These are phyloP conservation scores for Pachysandra terminalis DNA, from an alignment of 164 flowering plant species.

Conservation along the genomic window DNA sequence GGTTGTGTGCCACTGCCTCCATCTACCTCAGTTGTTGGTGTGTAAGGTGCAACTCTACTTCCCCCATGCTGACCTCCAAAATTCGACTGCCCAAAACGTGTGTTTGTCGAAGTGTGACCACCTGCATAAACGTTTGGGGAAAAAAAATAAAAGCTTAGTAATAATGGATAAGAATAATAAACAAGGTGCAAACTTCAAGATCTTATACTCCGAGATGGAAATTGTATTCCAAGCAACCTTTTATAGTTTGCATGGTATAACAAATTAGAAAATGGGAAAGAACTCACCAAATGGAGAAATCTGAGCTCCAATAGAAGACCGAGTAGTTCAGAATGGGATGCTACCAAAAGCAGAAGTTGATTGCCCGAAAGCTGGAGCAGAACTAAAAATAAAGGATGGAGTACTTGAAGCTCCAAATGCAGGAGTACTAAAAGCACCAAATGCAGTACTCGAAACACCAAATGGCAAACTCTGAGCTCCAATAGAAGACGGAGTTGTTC, in stretches of 20 bases:
- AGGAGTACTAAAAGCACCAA: constrained; percentile 44
- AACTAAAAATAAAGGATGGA: constrained; percentile 49
- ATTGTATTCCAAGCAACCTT: neutral
- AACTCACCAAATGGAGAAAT: constrained; percentile 60
- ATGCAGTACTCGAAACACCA: constrained; percentile 41
- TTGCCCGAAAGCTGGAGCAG: constrained; percentile 71
- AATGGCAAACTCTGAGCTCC: too few species aligned
- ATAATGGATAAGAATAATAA: too few species aligned
- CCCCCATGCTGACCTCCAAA: constrained; percentile 83
- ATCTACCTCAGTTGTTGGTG: constrained; percentile 69
- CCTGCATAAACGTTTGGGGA: constrained; percentile 41
- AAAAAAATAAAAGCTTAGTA: too few species aligned
- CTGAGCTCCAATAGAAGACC: constrained; percentile 68
- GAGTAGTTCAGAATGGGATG: constrained; percentile 52
- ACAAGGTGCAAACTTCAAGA: neutral
- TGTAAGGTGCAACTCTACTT: constrained; percentile 64
- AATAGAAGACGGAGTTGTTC: too few species aligned
- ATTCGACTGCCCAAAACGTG: constrained; percentile 57
- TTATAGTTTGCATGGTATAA: neutral
- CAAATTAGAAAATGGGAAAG: neutral
- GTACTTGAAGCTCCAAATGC: constrained; percentile 57
- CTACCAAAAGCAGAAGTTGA: constrained; percentile 71
- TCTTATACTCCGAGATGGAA: neutral
- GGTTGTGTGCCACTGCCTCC: constrained; percentile 45
- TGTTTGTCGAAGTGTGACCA: constrained; percentile 51